Evolutionary conservation across 352 stramenopile genomes (phyloP).

Genomic region (Globisporangium nunn): DNA sequence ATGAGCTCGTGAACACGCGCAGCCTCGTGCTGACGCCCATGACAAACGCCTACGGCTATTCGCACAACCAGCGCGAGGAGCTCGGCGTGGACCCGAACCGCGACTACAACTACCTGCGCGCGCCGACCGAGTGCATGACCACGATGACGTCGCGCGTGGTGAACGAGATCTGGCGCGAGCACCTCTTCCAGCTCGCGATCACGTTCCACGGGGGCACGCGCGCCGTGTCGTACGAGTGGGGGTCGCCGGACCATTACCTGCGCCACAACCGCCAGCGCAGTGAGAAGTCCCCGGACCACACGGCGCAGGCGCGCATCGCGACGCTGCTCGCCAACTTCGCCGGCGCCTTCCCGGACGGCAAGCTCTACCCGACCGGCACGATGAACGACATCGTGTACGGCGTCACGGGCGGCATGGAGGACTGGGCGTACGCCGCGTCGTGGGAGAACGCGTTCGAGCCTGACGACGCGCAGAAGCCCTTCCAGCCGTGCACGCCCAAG

Average conservation of each 20-base stretch:
- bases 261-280: slow-evolving; percentile 37
- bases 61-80: slow-evolving; percentile 77
- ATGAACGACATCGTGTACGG: slow-evolving; percentile 98
- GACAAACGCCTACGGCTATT: slow-evolving; percentile 94
- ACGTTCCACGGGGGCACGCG: slow-evolving; percentile 98
- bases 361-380: slow-evolving; percentile 72
- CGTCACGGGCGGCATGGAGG: slow-evolving; percentile 96
- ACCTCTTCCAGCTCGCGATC: slow-evolving; percentile 95
- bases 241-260: slow-evolving; percentile 85
- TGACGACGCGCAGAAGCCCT: slow-evolving; percentile 29
- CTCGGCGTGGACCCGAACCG: slow-evolving; percentile 93
- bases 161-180: slow-evolving; percentile 95
- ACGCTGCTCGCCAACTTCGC: slow-evolving; percentile 63
- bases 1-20: slow-evolving; percentile 83
- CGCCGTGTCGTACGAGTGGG: slow-evolving; percentile 98
- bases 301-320: slow-evolving; percentile 52
- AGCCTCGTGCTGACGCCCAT: slow-evolving; percentile 85
- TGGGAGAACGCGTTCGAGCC: slow-evolving; percentile 71
- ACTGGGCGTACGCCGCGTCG: slow-evolving; percentile 93
- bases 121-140: slow-evolving; percentile 87
- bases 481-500: slow-evolving; percentile 72
- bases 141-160: slow-evolving; percentile 93
- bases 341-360: slow-evolving; percentile 57
- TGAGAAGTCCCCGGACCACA: slow-evolving; percentile 77
- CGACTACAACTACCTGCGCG: slow-evolving; percentile 96